These are phyloP conservation scores for Ettlia oleoabundans DNA, from an alignment of 139 green algal species.

Conservation along the genomic window DNA sequence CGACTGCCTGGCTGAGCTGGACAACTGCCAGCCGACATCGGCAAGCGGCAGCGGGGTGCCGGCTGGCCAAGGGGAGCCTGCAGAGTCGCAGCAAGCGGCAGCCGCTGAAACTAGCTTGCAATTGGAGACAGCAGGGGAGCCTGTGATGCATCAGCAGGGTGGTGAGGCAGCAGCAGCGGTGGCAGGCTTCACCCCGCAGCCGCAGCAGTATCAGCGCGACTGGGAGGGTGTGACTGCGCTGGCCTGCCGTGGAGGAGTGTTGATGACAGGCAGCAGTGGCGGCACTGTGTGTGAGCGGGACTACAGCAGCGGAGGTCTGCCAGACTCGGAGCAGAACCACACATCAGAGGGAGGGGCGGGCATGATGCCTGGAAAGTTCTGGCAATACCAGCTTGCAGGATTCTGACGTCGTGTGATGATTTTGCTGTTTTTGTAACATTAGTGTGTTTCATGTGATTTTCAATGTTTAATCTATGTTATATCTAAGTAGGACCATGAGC, in stretches of 20 bases:
- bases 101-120: not conserved
- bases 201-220: not conserved
- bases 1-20: constrained; percentile 8
- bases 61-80: not conserved
- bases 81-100: not conserved
- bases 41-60: not conserved
- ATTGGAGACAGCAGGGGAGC: not conserved
- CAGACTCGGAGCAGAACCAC: not conserved
- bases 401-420: no score
- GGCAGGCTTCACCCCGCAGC: not conserved
- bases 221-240: constrained; percentile 37
- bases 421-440: no score
- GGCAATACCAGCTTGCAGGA: not conserved
- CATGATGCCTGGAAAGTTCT: not conserved
- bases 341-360: no score
- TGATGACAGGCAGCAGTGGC: constrained; percentile 28
- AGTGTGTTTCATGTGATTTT: no score
- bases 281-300: constrained; percentile 27
- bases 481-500: no score
- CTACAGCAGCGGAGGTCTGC: constrained; percentile 11
- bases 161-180: not conserved
- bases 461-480: no score
- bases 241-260: constrained; percentile 15
- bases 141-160: not conserved
- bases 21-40: not conserved